phyloP scores from a whole-genome alignment of 2,329 filamentous ascomycete species.

The Amesomyces nigricolor region DNA sequence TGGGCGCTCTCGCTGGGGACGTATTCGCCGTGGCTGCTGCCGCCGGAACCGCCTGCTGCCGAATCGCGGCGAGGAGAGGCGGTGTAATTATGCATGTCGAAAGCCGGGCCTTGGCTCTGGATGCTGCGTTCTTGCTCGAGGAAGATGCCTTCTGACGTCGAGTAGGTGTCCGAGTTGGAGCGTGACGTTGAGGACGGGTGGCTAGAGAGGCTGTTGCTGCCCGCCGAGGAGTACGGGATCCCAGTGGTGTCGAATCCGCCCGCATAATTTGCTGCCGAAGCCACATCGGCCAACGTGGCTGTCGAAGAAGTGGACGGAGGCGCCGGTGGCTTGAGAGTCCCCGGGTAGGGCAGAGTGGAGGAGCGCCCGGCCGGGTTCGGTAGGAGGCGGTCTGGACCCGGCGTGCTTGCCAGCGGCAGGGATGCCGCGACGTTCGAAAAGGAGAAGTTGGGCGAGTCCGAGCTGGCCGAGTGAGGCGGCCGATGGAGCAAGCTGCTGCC shows the following conservation, averaged over 20 bases:
- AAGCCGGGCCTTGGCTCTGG: constrained; percentile 25
- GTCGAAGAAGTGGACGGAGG: constrained; percentile 2
- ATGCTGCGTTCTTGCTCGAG: constrained; percentile 27
- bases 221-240: constrained; percentile 13
- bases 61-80: constrained; percentile 27
- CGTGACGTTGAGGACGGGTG: constrained; percentile 15
- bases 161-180: constrained; percentile 20
- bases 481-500: constrained; percentile 34
- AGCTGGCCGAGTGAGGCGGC: constrained; percentile 20
- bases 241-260: constrained; percentile 17
- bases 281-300: constrained; percentile 28
- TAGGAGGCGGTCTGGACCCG: constrained; percentile 29
- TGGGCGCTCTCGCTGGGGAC: background rate
- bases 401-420: constrained; percentile 31
- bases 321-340: constrained; percentile 21
- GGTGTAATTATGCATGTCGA: constrained; percentile 27
- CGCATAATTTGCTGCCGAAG: constrained; percentile 26
- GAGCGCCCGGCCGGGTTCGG: constrained; percentile 34
- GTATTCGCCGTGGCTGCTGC: constrained; percentile 16
- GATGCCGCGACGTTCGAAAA: constrained; percentile 39
- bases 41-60: constrained; percentile 11
- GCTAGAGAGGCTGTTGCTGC: constrained; percentile 9
- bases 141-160: constrained; percentile 24
- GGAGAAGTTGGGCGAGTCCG: constrained; percentile 36
- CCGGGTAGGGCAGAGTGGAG: constrained; percentile 28